These are phyloP conservation scores for Kodamaea sp. DNA, from an alignment of 1,139 yeast species.

Conservation along the genomic window DNA sequence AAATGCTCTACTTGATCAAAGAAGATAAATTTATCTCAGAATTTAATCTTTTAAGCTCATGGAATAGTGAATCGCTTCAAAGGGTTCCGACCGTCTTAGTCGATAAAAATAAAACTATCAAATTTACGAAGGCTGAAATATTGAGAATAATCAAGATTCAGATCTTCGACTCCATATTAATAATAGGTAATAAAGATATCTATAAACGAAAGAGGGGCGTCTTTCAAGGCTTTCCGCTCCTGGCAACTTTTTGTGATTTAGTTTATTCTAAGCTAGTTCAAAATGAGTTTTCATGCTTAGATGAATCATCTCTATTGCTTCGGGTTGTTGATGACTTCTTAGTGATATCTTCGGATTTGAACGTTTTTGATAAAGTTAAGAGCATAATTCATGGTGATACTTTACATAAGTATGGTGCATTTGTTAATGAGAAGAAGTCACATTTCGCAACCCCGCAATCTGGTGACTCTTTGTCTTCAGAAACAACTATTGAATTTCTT, in stretches of 20 bases:
- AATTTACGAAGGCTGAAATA: conserved; percentile 23
- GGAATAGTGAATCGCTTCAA: not conserved
- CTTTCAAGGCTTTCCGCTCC: conserved; percentile 83
- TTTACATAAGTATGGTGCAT: conserved; percentile 56
- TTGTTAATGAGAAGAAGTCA: conserved; percentile 57
- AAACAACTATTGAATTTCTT: conserved; percentile 22
- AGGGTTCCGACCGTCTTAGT: conserved; percentile 8
- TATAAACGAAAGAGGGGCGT: conserved; percentile 60
- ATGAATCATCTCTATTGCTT: conserved; percentile 38
- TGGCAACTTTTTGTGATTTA: conserved; percentile 71
- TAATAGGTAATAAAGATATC: conserved; percentile 11
- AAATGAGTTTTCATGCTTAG: conserved; percentile 32
- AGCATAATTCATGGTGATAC: conserved; percentile 25
- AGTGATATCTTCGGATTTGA: conserved; percentile 47
- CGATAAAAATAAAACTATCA: conserved; percentile 29
- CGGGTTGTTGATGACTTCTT: conserved; percentile 87
- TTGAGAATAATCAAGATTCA: conserved; percentile 23
- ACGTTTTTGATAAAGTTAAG: conserved; percentile 19
- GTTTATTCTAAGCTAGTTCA: conserved; percentile 64
- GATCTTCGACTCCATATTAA: conserved; percentile 22
- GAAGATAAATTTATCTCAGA: conserved; percentile 14
- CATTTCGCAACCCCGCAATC: conserved; percentile 11
- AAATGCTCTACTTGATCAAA: conserved; percentile 12
- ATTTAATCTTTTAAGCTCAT: conserved; percentile 10
- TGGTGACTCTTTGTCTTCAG: conserved; percentile 6